Percentiles rank a stretch among this genome's conserved stretches.
Evolutionary conservation across 2,329 filamentous ascomycete species (phyloP).

Genomic region (Chrysosporium queenslandicum): DNA sequence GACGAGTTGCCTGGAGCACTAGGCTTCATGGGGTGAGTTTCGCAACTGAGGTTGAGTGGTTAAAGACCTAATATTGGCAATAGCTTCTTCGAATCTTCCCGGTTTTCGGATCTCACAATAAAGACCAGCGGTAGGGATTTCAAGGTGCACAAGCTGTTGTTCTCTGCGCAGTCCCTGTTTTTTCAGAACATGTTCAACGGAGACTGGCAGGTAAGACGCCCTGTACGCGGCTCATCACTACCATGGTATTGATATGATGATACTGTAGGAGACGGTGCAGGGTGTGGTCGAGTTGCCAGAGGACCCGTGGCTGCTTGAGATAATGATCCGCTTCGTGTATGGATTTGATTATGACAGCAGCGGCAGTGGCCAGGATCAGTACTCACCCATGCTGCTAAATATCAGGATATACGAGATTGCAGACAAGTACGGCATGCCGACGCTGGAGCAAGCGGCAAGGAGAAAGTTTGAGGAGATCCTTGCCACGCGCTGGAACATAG

Average conservation of each 20-base stretch:
- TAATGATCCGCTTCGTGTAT: not conserved
- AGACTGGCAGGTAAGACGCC: not conserved
- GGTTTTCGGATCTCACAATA: constrained; percentile 7
- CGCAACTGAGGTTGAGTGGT: not conserved
- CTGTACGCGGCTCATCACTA: too few relatives aligned
- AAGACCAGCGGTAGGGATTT: constrained; percentile 14
- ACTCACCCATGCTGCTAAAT: constrained; percentile 21
- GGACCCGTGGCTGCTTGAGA: not conserved
- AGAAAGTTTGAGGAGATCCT: constrained; percentile 18
- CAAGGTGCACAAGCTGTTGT: constrained; percentile 17
- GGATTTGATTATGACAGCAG: not conserved
- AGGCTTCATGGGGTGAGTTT: not conserved
- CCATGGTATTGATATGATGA: too few relatives aligned
- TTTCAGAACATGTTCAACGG: constrained; percentile 9
- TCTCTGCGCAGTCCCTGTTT: constrained; percentile 17
- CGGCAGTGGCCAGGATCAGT: not conserved
- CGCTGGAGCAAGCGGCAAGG: constrained; percentile 19
- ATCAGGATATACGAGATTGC: constrained; percentile 21
- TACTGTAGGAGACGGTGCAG: not conserved
- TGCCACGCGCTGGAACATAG: constrained; percentile 19
- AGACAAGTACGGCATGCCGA: constrained; percentile 22
- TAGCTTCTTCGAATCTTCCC: not conserved
- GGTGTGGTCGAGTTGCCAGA: not conserved
- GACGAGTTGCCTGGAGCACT: not conserved
- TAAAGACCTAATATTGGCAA: not conserved